Evolutionary conservation across 306 rosid species (phyloP), one percentile per base, ranked within the genome.

Genomic region (Biancaea sappan): DNA sequence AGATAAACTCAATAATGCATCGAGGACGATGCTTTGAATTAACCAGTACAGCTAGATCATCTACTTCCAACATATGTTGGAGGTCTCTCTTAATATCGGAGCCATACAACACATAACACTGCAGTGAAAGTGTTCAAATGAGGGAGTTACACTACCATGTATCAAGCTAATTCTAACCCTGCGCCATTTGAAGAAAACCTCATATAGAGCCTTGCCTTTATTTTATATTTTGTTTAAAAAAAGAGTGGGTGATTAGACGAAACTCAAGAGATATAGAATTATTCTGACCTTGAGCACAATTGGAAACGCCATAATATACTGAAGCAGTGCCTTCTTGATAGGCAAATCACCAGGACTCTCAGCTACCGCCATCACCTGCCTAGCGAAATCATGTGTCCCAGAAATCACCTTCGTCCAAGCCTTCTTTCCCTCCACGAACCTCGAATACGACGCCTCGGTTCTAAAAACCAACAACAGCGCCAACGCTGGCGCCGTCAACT

Each of bases 401-500:
- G 89, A 69, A 70, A 90, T 76, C 53, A 93, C 95, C 50, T 54
- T 82, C 22, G 87, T 89, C 98, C 98, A 93, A 0, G 95, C 93
- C 71, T 86, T 93, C 86, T 89, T 87, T 67, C 98, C 98, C 63
- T 93, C 98, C 29, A 87, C 88, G 28, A 81, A 93, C 62, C 98
- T 82, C 22, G 97, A 48, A 41, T 93, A 93, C 0, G 98, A 90
- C 2, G 98, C 98, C 70, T 93, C 98, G 1, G 98, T 93, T 28
- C 98, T 73, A 68, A 93, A 93, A 57, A 93, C 98, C 67, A 93
- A 72, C 77, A 93, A 71, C 29, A 93, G 86, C 1, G 97, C 98
- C 78, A 93, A 74, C 0, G 98, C 98, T 14, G 98, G 92, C 0
- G 98, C 98, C 4, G 96, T 93, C 71, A 93, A 79, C 80, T 93